phyloP scores from a whole-genome alignment of 164 flowering plant genomes.

The Taxillus chinensis region DNA sequence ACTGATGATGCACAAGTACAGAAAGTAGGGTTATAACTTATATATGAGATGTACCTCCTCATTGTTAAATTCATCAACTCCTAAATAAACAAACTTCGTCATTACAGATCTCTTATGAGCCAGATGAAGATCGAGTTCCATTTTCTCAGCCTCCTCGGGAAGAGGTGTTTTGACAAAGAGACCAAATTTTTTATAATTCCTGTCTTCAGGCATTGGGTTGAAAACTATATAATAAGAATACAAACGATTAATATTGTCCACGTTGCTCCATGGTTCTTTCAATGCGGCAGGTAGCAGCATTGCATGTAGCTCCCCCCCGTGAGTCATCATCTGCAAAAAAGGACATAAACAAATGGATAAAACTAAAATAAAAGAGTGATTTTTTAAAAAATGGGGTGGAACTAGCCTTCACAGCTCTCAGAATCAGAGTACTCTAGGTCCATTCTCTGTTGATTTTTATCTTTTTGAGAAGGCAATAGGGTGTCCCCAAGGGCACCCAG shows the following conservation, averaged over 20 bases:
- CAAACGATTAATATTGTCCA: constrained; percentile 27
- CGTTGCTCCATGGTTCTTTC: constrained; percentile 38
- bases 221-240: constrained; percentile 47
- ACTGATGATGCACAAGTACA: not conserved
- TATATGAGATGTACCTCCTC: constrained; percentile 38
- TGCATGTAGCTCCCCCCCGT: constrained; percentile 60
- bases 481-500: not conserved
- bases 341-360: constrained; percentile 2
- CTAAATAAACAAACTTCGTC: constrained; percentile 49
- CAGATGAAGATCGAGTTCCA: constrained; percentile 80
- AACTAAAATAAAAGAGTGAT: not conserved
- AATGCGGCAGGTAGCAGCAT: constrained; percentile 73
- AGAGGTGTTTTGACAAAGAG: constrained; percentile 65
- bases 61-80: constrained; percentile 35
- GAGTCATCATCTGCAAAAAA: constrained; percentile 38
- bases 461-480: not conserved
- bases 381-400: not conserved
- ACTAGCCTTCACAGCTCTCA: constrained; percentile 40
- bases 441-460: not conserved
- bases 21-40: not conserved
- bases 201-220: constrained; percentile 61
- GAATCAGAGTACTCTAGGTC: not conserved
- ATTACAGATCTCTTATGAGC: constrained; percentile 71
- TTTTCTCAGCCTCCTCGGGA: constrained; percentile 63
- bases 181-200: constrained; percentile 63